Evolutionary conservation across 352 stramenopile genomes (phyloP).

Genomic region (Phytopythium vexans): DNA sequence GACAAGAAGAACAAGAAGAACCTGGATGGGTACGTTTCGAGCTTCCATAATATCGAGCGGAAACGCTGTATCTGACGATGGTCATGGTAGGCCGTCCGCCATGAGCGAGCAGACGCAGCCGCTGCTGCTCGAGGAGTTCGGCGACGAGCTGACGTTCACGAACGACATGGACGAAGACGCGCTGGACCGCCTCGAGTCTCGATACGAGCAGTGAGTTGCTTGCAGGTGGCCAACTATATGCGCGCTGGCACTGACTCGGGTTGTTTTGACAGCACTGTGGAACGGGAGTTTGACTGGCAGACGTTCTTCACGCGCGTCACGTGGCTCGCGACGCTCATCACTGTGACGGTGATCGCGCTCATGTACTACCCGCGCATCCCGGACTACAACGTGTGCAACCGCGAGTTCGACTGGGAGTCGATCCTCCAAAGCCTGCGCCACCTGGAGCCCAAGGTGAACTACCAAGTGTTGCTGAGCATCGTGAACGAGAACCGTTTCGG

Average conservation of each 20-base stretch:
- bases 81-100: neutral
- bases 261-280: constrained; percentile 20
- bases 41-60: too few relatives aligned
- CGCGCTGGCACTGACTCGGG: neutral
- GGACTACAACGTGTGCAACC: constrained; percentile 89
- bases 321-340: constrained; percentile 51
- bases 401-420: constrained; percentile 86
- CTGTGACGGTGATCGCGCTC: constrained; percentile 62
- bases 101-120: constrained; percentile 39
- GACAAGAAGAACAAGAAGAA: constrained; percentile 31
- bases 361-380: constrained; percentile 88
- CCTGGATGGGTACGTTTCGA: too few relatives aligned
- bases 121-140: constrained; percentile 46
- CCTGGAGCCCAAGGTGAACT: constrained; percentile 79
- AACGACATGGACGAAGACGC: constrained; percentile 52
- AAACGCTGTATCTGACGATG: neutral
- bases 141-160: constrained; percentile 55
- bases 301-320: constrained; percentile 50
- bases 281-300: constrained; percentile 42
- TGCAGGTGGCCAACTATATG: neutral
- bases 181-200: constrained; percentile 44
- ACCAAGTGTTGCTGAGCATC: constrained; percentile 82
- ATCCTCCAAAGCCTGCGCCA: constrained; percentile 75
- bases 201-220: constrained; percentile 27
- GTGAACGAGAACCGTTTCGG: constrained; percentile 89